phyloP scores from a whole-genome alignment of 2,329 filamentous ascomycete genomes.

The Fusarium decemcellulare region DNA sequence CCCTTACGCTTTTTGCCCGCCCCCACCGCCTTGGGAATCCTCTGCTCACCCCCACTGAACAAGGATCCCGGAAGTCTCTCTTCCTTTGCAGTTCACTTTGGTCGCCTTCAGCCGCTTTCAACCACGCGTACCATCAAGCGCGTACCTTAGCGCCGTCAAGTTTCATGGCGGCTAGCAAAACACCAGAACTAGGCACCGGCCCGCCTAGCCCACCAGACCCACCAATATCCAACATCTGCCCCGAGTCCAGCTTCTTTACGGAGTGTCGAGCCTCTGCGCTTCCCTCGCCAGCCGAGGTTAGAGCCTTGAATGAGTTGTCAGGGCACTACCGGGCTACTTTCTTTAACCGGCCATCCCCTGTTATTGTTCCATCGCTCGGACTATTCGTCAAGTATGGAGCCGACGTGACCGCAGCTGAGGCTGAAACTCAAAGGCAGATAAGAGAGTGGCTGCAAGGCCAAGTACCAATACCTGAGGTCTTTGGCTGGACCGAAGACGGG shows the following conservation, averaged over 20 bases:
- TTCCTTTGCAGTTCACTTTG: too few relatives aligned
- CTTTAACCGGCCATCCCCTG: conserved; percentile 49
- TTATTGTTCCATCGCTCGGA: conserved; percentile 50
- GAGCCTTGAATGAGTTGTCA: conserved; percentile 45
- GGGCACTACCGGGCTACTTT: conserved; percentile 25
- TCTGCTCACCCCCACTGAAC: too few relatives aligned
- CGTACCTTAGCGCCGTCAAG: too few relatives aligned
- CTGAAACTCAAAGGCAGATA: conserved; percentile 47
- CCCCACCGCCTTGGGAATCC: too few relatives aligned
- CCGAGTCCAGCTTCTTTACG: conserved; percentile 39
- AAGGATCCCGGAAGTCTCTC: too few relatives aligned
- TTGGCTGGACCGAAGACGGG: conserved; percentile 38
- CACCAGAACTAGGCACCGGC: too few relatives aligned
- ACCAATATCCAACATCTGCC: not conserved
- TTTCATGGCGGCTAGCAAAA: too few relatives aligned
- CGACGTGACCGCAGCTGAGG: conserved; percentile 48
- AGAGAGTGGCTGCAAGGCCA: conserved; percentile 42
- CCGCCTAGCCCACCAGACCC: too few relatives aligned
- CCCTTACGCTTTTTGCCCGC: too few relatives aligned
- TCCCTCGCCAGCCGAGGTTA: conserved; percentile 48
- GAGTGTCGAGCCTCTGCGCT: conserved; percentile 41
- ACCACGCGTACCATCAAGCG: too few relatives aligned
- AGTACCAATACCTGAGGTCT: conserved; percentile 54
- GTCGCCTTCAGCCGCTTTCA: too few relatives aligned
- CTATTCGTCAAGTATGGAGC: conserved; percentile 54